phyloP scores from a whole-genome alignment of 163 green algal genomes.

The Scenedesmus sp. region DNA sequence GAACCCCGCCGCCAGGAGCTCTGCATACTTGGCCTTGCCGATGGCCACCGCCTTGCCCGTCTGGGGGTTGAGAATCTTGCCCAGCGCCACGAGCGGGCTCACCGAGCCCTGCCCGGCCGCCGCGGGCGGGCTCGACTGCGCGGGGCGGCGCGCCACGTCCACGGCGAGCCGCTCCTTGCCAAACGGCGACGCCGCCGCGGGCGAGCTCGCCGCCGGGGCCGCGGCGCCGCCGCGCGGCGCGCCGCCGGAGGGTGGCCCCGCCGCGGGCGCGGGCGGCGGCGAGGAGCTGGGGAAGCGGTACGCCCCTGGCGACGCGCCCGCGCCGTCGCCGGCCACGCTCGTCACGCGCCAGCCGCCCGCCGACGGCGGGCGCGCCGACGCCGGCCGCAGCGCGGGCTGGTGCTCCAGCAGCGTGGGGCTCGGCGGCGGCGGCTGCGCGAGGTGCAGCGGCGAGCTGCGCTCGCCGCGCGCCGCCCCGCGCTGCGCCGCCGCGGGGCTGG shows the following conservation, averaged over 20 bases:
- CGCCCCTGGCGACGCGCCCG: too few species aligned
- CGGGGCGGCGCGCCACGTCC: background rate
- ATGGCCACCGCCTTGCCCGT: constrained; percentile 15
- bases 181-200: background rate
- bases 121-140: background rate
- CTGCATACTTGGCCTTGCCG: constrained; percentile 34
- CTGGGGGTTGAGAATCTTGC: constrained; percentile 36
- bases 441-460: background rate
- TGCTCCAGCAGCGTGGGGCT: constrained; percentile 15
- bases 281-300: constrained; percentile 17
- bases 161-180: background rate
- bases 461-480: background rate
- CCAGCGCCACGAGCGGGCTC: constrained; percentile 30
- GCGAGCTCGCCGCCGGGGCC: background rate
- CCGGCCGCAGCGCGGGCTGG: background rate
- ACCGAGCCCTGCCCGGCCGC: background rate
- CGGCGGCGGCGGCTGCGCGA: background rate
- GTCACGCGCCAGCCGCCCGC: background rate
- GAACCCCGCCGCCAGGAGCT: background rate
- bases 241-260: background rate
- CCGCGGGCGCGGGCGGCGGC: background rate
- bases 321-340: too few species aligned
- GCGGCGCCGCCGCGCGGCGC: background rate
- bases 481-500: background rate
- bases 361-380: background rate